Evolutionary conservation across 2,329 filamentous ascomycete species (phyloP), one percentile per base, ranked within the genome.

Genomic region (Dothideomycetes sp.): DNA sequence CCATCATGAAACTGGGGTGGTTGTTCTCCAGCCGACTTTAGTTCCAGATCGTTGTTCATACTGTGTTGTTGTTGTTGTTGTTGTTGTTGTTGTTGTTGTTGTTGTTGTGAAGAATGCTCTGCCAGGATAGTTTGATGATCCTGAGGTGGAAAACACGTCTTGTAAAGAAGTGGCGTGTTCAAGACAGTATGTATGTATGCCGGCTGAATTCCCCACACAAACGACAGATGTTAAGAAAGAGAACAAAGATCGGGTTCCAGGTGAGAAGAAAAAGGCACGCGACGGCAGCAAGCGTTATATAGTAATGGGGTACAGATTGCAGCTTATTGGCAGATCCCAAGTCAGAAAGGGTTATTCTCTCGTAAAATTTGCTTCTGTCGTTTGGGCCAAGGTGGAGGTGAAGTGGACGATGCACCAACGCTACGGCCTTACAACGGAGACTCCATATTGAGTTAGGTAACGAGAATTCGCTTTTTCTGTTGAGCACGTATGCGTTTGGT

Each of bases 391-490:
- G 27, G 35, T 39, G 35, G 35, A 39, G 35, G 29, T 20, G 20
- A 40, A 15, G 20, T 40, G 37, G 29, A 40, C 37, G 29, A 40
- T 40, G 37, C 37, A 40, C 37, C n/a, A 32, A 20, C 37, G 37
- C 37, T 40, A 40, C 37, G 37, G 37, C 37, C 37, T 40, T 40
- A 40, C 19, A 33, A 40, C 37, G 37, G 37, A 40, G 37, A 28
- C 29, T 29, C 37, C 37, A 22, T 20, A 5, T 33, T n/a, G n/a
- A n/a, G 7, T 32, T 40, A 32, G 28, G 37, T 40, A 33, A 33
- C 24, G 29, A 40, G 23, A 40, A 32, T n/a, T 40, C 37, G 25
- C 29, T 9, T n/a, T 25, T 29, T 5, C 33, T 15, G 29, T 33
- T 40, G 37, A 40, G 37, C 37, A 33, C 15, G 37, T 40, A 40